phyloP scores from a whole-genome alignment of 495 filamentous ascomycete species.

The Aspergillus steynii region DNA sequence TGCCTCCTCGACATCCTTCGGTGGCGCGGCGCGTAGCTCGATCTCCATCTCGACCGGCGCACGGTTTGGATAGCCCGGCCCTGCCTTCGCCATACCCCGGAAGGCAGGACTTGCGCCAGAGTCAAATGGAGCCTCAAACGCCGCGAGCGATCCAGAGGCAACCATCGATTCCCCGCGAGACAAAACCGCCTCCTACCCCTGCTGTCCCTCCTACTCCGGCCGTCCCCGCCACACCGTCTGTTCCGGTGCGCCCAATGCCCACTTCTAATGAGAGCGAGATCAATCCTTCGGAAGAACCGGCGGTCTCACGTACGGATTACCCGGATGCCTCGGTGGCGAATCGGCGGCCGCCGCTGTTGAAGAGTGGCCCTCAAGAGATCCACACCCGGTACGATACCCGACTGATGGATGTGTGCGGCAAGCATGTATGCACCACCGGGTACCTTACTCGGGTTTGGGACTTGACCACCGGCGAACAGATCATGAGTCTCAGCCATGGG shows the following conservation, averaged over 20 bases:
- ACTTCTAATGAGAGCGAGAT: conserved; percentile 31
- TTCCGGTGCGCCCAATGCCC: conserved; percentile 11
- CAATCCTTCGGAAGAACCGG: conserved; percentile 24
- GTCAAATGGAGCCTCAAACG: conserved; percentile 15
- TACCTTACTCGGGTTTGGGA: conserved; percentile 86
- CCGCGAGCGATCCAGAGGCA: conserved; percentile 28
- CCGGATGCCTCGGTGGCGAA: conserved; percentile 86
- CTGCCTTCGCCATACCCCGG: conserved; percentile 22
- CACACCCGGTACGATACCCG: conserved; percentile 80
- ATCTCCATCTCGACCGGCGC: conserved; percentile 35
- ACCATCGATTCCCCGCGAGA: conserved; percentile 34
- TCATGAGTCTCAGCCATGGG: conserved; percentile 77
- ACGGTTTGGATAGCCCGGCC: conserved; percentile 15
- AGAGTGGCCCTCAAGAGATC: conserved; percentile 70
- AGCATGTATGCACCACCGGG: conserved; percentile 82
- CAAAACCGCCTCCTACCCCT: conserved; percentile 19
- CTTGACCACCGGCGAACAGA: conserved; percentile 71
- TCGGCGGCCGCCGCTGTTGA: conserved; percentile 74
- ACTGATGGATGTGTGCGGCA: conserved; percentile 82
- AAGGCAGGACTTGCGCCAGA: conserved; percentile 14
- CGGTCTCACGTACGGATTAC: conserved; percentile 55
- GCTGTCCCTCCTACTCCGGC: conserved; percentile 25
- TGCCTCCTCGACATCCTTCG: conserved; percentile 55
- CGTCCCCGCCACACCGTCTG: conserved; percentile 8
- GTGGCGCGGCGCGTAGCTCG: conserved; percentile 24